Percentiles rank a stretch among this genome's conserved stretches.
These are phyloP conservation scores for Aspergillus alliaceus DNA, from an alignment of 2,329 filamentous ascomycete genomes.

Conservation along the genomic window DNA sequence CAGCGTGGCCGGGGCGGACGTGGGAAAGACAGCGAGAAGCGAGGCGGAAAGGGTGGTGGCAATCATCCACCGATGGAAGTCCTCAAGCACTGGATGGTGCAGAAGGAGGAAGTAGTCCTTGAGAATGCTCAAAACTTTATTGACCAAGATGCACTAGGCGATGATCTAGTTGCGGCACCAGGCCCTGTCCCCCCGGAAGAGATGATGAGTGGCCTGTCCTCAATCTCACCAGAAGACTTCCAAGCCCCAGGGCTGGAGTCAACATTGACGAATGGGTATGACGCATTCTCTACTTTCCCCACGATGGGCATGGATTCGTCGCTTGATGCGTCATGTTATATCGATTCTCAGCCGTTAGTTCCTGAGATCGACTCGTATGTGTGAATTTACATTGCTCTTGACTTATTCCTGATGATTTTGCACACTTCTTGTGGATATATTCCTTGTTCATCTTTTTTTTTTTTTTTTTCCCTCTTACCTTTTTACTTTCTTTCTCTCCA, in stretches of 20 bases:
- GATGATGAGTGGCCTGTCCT: conserved; percentile 11
- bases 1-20: conserved; percentile 56
- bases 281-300: conserved; percentile 24
- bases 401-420: not conserved
- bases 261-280: conserved; percentile 29
- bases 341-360: conserved; percentile 32
- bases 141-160: conserved; percentile 24
- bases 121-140: conserved; percentile 32
- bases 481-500: no score
- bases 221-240: conserved; percentile 18
- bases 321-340: conserved; percentile 32
- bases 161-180: conserved; percentile 18
- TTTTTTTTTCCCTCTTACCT: not conserved
- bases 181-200: conserved; percentile 14
- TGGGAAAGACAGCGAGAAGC: conserved; percentile 59
- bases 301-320: conserved; percentile 34
- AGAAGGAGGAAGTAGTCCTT: conserved; percentile 52
- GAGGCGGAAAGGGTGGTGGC: conserved; percentile 63
- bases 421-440: not conserved
- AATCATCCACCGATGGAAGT: conserved; percentile 61
- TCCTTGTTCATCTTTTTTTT: not conserved
- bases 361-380: conserved; percentile 39
- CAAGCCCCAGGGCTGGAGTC: conserved; percentile 27
- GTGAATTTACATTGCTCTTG: conserved; percentile 18
- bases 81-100: conserved; percentile 61